Evolutionary conservation across 129 eudicot species (phyloP), one percentile per base, ranked within the genome.

Genomic region (Smallanthus sonchifolius): DNA sequence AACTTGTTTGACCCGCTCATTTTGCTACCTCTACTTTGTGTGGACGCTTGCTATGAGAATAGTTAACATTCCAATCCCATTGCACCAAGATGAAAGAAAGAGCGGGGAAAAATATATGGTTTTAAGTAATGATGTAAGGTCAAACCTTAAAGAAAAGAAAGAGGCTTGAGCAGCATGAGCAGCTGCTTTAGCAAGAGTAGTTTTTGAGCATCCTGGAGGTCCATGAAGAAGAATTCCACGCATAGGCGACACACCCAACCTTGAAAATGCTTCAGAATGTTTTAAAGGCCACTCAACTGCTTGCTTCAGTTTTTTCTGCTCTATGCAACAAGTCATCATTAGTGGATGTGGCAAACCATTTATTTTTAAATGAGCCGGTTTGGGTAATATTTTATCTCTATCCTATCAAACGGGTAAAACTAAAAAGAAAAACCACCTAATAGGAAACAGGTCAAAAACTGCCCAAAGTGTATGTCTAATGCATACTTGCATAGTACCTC

Each of bases 131-230:
- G 73, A 69, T 70, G 54, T 55, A 88, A 93, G 19, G 73, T 70
- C 71, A 67, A 62, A 91, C 98, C 98, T 90, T 69, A 94, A 79
- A 44, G 97, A 90, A 79, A 94, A 94, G 81, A 94, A 91, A 72
- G 97, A 88, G 73, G 97, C 96, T 74, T 88, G 97, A 65, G 98
- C 91, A 62, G 96, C 97, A 87, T 83, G 90, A 83, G 97, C 97
- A 30, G 96, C 97, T 80, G 98, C 98, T 84, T 88, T 94, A 48
- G 97, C 98, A 69, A 93, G 97, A 43, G 97, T 93, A 30, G 98
- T 93, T 83, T 93, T 93, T 13, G 98, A 93, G 88, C 97, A 93
- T 36, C 98, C 98, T 28, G 98, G 98, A 57, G 98, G 98, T 48
- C 98, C 98, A 75, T 94, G 97, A 75, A 94, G 98, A 80, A 94